Conservation (phyloP, 306 rosid species). For the Dalbergia cochinchinensis region DNA sequence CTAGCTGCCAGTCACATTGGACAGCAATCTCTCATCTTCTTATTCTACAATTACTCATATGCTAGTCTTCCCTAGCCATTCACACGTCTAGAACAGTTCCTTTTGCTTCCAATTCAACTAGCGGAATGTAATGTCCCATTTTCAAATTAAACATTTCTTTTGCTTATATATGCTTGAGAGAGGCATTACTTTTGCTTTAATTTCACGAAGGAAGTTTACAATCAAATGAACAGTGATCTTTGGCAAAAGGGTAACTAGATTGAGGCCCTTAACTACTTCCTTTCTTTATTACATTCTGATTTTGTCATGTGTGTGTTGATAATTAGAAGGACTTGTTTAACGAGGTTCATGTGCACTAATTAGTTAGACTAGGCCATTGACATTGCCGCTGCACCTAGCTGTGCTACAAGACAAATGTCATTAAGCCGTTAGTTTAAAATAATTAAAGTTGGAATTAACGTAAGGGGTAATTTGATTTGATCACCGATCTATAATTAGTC, state of each 20-base stretch:
- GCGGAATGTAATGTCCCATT: neutral
- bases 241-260: conserved; percentile 21
- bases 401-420: conserved; percentile 30
- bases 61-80: conserved; percentile 10
- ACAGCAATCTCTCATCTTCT: conserved; percentile 53
- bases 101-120: neutral
- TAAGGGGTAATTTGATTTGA: conserved; percentile 36
- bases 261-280: conserved; percentile 35
- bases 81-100: neutral
- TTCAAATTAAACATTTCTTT: neutral
- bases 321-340: conserved; percentile 40
- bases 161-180: conserved; percentile 14
- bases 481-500: conserved; percentile 15
- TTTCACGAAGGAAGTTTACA: conserved; percentile 37
- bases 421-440: conserved; percentile 39
- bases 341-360: conserved; percentile 50
- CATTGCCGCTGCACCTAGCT: conserved; percentile 53
- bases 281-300: conserved; percentile 24
- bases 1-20: conserved; percentile 49
- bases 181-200: conserved; percentile 51
- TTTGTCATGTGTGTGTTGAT: conserved; percentile 16
- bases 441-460: conserved; percentile 36
- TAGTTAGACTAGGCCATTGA: conserved; percentile 45
- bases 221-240: conserved; percentile 26
- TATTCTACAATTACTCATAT: conserved; percentile 30